Conservation (phyloP, 345 rosid genomes). For the Eucalyptus brandiana region DNA sequence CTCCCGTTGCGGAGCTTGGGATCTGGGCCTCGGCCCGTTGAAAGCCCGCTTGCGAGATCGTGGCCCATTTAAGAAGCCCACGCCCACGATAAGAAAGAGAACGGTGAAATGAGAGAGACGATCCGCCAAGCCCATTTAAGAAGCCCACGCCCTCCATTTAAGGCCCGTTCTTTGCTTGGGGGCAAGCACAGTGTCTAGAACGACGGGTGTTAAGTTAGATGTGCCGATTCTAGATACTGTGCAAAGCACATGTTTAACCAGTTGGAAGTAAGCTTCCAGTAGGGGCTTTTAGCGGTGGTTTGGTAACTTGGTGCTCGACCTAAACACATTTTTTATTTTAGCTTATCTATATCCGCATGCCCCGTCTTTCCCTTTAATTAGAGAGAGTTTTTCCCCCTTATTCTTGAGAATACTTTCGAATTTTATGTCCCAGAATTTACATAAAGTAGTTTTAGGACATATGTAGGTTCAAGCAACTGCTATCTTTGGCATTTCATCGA, state of each 20-base stretch:
- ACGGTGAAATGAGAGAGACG: neutral
- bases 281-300: rapidly evolving
- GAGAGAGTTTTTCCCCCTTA: no score
- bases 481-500: neutral
- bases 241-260: no score
- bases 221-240: no score
- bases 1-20: neutral
- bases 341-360: rapidly evolving
- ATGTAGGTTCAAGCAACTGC: neutral
- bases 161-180: no score
- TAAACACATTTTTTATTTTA: no score
- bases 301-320: no score
- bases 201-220: rapidly evolving
- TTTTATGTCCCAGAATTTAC: no score
- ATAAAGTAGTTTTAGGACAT: no score
- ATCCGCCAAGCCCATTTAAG: no score
- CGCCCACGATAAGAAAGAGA: neutral
- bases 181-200: no score
- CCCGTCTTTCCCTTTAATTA: rapidly evolving
- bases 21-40: neutral
- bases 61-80: neutral
- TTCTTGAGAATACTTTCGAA: rapidly evolving
- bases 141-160: no score
- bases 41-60: neutral
- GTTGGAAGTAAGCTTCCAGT: no score